A percentile compares a stretch with the other conserved stretches of the same genome.
These are phyloP conservation scores for Areca catechu DNA, from an alignment of 176 grass and related monocot genomes.

Conservation along the genomic window DNA sequence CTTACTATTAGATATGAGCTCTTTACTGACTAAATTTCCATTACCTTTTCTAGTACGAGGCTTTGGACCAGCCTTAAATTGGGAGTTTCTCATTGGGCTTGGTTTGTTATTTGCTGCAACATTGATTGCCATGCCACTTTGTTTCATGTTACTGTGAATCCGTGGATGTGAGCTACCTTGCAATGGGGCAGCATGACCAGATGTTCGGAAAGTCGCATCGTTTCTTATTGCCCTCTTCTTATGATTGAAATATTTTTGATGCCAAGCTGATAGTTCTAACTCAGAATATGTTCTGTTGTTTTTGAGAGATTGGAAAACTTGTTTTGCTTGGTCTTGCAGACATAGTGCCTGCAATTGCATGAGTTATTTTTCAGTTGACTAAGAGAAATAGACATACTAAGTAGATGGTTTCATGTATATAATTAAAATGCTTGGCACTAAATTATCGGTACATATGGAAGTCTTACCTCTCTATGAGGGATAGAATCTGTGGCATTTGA, in stretches of 20 bases:
- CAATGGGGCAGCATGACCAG: not conserved
- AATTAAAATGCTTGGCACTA: too few species aligned
- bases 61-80: too few species aligned
- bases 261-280: constrained; percentile 39
- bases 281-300: constrained; percentile 42
- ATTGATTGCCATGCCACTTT: constrained; percentile 1
- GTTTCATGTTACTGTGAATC: constrained; percentile 6
- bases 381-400: too few species aligned
- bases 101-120: not conserved
- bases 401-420: too few species aligned
- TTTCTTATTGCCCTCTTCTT: constrained; percentile 7
- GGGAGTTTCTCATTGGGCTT: too few species aligned
- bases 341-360: constrained; percentile 33
- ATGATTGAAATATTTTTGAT: constrained; percentile 24
- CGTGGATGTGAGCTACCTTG: not conserved
- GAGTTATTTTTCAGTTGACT: too few species aligned
- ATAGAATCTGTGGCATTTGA: constrained; percentile 45
- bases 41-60: too few species aligned
- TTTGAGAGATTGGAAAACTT: constrained; percentile 54
- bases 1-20: too few species aligned
- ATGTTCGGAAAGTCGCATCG: not conserved
- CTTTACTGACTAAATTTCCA: too few species aligned
- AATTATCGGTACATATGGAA: not conserved
- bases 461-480: constrained; percentile 45
- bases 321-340: constrained; percentile 41